Evolutionary conservation across 768 basidiomycete genomes (phyloP).

Genomic region (Amanita rimosa): DNA sequence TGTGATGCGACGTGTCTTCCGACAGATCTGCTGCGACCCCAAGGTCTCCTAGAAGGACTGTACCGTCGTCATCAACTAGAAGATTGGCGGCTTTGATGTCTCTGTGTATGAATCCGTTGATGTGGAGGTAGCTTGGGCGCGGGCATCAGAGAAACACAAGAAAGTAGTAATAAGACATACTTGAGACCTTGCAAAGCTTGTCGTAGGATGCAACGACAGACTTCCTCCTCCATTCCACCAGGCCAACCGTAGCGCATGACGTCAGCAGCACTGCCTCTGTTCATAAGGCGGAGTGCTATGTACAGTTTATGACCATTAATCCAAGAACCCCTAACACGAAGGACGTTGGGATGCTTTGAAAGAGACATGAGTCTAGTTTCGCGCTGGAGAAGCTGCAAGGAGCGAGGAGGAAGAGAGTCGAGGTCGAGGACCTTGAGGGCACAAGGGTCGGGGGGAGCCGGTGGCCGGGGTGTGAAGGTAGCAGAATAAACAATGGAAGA

Average conservation of each 20-base stretch:
- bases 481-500: constrained; percentile 88
- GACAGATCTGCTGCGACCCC: constrained; percentile 82
- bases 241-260: constrained; percentile 79
- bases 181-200: constrained; percentile 86
- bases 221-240: constrained; percentile 88
- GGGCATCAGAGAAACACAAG: background rate
- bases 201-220: constrained; percentile 71
- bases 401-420: constrained; percentile 60
- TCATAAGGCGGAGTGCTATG: constrained; percentile 87
- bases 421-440: constrained; percentile 88
- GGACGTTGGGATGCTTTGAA: constrained; percentile 86
- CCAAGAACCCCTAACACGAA: constrained; percentile 88
- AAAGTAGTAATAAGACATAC: constrained; percentile 27
- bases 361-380: constrained; percentile 91
- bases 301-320: constrained; percentile 71
- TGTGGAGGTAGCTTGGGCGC: constrained; percentile 61
- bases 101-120: constrained; percentile 85
- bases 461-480: constrained; percentile 32
- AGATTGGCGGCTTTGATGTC: constrained; percentile 94
- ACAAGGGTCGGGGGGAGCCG: constrained; percentile 38
- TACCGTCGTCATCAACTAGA: constrained; percentile 83
- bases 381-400: constrained; percentile 63
- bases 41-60: constrained; percentile 84
- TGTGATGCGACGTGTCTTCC: constrained; percentile 40
- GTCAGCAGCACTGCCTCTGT: constrained; percentile 76